These are phyloP conservation scores for Solanum pennellii DNA, from an alignment of 257 asterid genomes.

Conservation along the genomic window DNA sequence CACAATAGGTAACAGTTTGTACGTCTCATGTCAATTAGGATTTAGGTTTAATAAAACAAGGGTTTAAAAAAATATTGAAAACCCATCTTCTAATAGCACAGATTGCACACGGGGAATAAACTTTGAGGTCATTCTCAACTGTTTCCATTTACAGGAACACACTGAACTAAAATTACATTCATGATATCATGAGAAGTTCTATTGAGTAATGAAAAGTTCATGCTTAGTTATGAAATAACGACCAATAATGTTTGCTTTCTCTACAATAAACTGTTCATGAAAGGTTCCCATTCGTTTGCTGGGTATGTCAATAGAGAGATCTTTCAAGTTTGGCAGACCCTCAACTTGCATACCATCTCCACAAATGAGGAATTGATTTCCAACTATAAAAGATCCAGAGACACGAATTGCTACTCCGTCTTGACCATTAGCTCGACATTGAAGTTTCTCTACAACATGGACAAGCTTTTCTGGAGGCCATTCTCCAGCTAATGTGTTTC, in stretches of 20 bases:
- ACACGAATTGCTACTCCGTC: constrained; percentile 79
- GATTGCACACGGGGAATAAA: background rate
- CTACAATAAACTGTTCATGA: constrained; percentile 72
- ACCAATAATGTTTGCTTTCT: constrained; percentile 44
- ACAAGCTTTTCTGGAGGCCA: constrained; percentile 95
- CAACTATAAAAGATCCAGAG: constrained; percentile 73
- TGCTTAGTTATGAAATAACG: constrained; percentile 64
- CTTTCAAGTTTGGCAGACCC: constrained; percentile 71
- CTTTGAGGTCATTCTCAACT: background rate
- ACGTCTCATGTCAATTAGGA: background rate
- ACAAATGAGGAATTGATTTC: constrained; percentile 88
- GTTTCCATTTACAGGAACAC: background rate
- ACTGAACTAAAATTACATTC: background rate
- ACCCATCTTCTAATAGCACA: background rate
- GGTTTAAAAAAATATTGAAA: background rate
- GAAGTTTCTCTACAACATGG: constrained; percentile 93
- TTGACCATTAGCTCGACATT: constrained; percentile 66
- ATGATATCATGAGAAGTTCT: background rate
- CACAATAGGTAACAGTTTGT: background rate
- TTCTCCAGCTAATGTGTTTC: constrained; percentile 77
- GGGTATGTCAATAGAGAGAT: constrained; percentile 61
- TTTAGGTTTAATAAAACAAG: background rate
- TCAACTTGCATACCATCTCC: constrained; percentile 94
- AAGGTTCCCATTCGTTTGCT: constrained; percentile 82
- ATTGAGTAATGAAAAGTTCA: constrained; percentile 68